A percentile compares a stretch with the other conserved stretches of the same genome.
Evolutionary conservation across 371 early-diverging fungal species (phyloP).

Genomic region (Hamiltosporidium tvaerminnensis): DNA sequence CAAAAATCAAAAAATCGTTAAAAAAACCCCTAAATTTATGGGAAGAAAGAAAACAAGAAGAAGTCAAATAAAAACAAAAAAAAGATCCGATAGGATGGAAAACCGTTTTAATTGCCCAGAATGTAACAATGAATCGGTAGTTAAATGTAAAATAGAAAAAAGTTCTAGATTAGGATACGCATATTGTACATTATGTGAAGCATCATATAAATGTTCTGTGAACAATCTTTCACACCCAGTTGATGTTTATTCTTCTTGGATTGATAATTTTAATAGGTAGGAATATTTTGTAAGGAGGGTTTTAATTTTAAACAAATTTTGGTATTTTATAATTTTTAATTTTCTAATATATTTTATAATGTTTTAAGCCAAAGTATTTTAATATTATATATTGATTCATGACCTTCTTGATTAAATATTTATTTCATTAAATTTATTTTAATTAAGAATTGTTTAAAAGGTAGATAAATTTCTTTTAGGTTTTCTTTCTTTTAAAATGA

Average conservation of each 20-base stretch:
- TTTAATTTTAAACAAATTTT: too few relatives aligned
- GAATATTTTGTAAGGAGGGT: too few relatives aligned
- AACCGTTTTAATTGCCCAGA: conserved; percentile 42
- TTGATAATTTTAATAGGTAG: conserved; percentile 17
- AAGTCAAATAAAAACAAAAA: conserved; percentile 12
- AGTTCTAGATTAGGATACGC: conserved; percentile 24
- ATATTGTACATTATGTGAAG: conserved; percentile 35
- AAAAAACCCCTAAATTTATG: conserved; percentile 10
- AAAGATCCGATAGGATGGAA: conserved; percentile 8
- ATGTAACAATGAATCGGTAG: conserved; percentile 42
- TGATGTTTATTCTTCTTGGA: conserved; percentile 42
- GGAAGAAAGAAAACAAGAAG: conserved; percentile 28
- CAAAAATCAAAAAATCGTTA: too few relatives aligned
- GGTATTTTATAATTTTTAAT: too few relatives aligned
- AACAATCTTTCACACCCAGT: conserved; percentile 32
- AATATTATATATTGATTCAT: too few relatives aligned
- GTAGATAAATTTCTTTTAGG: too few relatives aligned
- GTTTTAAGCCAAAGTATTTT: too few relatives aligned
- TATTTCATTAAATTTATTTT: too few relatives aligned
- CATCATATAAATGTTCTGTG: conserved; percentile 24
- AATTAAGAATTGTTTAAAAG: too few relatives aligned
- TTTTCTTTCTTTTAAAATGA: too few relatives aligned
- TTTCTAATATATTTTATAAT: too few relatives aligned
- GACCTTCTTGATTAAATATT: too few relatives aligned
- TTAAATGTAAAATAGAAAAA: conserved; percentile 34